Conservation (phyloP, 2,329 filamentous ascomycete species). For the Fusarium pininemorale region DNA sequence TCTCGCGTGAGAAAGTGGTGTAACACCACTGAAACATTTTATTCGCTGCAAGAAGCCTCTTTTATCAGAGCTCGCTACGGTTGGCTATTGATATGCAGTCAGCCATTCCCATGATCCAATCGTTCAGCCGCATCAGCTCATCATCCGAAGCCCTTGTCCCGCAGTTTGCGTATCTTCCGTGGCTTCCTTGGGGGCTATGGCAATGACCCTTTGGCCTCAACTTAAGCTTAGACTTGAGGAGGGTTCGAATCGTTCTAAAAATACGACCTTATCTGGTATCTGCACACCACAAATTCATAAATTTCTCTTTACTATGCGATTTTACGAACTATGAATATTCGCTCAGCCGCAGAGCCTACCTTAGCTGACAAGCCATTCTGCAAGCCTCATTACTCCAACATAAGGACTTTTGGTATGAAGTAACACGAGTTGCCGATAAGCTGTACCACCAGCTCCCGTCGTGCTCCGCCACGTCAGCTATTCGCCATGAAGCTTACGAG, state of each 20-base stretch:
- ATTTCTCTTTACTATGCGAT: too few species aligned
- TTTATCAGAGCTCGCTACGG: neutral
- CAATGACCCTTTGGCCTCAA: neutral
- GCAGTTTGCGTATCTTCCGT: neutral
- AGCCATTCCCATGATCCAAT: neutral
- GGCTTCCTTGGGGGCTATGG: neutral
- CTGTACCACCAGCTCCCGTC: neutral
- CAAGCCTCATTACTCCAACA: neutral
- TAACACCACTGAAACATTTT: neutral
- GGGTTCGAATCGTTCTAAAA: neutral
- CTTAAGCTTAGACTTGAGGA: neutral
- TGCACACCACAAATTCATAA: too few species aligned
- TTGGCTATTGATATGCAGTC: neutral
- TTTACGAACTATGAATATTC: neutral
- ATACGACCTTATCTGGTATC: neutral
- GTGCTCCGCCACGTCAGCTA: conserved; percentile 11
- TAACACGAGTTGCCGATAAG: neutral
- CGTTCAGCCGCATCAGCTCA: neutral
- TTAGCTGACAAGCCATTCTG: neutral
- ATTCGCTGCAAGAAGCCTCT: neutral
- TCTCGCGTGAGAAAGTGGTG: neutral
- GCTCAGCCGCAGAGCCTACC: neutral
- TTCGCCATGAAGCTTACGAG: neutral
- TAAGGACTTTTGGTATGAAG: neutral
- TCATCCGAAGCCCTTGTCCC: neutral